Percentiles rank a stretch among this genome's conserved stretches.
Conservation (phyloP, 257 asterid genomes). For the Cinchona pubescens region DNA sequence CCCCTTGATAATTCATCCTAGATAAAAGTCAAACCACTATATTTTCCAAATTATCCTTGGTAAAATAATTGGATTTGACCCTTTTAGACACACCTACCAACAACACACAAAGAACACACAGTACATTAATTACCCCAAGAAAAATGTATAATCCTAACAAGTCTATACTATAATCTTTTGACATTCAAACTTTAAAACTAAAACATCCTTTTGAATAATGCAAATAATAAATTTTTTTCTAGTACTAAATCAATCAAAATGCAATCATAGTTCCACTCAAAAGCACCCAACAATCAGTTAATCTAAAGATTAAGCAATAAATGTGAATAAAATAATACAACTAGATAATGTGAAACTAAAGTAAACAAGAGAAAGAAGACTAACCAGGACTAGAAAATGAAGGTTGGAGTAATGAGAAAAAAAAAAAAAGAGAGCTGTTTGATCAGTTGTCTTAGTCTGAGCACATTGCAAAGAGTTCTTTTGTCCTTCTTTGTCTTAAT, state of each 20-base stretch:
- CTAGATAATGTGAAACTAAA: background rate
- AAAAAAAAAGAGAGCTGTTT: constrained; percentile 34
- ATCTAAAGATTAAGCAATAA: background rate
- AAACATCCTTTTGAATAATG: background rate
- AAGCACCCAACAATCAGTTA: background rate
- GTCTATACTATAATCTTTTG: background rate
- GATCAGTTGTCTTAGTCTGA: constrained; percentile 29
- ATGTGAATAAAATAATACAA: background rate
- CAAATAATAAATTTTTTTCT: background rate
- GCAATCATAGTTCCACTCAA: constrained; percentile 3
- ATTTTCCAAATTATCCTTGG: background rate
- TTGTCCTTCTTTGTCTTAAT: constrained; percentile 4
- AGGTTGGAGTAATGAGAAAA: constrained; percentile 38
- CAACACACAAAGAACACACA: background rate
- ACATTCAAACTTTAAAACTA: background rate
- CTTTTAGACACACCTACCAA: constrained; percentile 3
- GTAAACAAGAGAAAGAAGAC: background rate
- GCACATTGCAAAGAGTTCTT: constrained; percentile 30
- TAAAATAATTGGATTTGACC: background rate
- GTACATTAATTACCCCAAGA: background rate
- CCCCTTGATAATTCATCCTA: background rate
- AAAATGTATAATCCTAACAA: background rate
- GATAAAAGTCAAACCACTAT: background rate
- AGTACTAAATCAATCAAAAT: background rate
- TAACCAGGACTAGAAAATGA: constrained; percentile 34